Evolutionary conservation across 768 basidiomycete genomes (phyloP).

Genomic region (Crepidotus variabilis): DNA sequence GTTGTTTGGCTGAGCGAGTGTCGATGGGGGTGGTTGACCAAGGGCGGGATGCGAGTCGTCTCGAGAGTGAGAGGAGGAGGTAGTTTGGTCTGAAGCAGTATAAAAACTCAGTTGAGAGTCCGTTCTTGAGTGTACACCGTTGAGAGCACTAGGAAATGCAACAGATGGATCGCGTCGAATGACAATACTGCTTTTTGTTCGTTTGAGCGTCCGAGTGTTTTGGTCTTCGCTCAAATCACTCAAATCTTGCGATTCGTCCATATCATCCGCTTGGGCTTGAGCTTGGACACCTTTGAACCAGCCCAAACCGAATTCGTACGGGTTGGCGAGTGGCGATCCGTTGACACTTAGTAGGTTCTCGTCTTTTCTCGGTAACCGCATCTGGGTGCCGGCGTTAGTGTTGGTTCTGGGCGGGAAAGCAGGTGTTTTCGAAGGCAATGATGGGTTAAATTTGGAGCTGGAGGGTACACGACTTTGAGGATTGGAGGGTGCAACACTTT

Average conservation of each 20-base stretch:
- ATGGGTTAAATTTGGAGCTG: conserved; percentile 68
- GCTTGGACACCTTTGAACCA: conserved; percentile 49
- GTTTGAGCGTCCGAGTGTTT: conserved; percentile 35
- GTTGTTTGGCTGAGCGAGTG: conserved; percentile 14
- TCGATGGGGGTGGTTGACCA: conserved; percentile 15
- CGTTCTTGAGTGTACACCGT: conserved; percentile 39
- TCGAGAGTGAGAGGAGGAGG: conserved; percentile 39
- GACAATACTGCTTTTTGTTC: conserved; percentile 55
- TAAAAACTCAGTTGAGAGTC: conserved; percentile 50
- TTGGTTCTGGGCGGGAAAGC: conserved; percentile 37
- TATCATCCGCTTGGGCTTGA: conserved; percentile 28
- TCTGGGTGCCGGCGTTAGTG: conserved; percentile 30
- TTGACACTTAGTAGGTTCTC: conserved; percentile 81
- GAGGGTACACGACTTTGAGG: conserved; percentile 46
- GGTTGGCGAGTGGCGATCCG: conserved; percentile 79
- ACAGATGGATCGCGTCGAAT: conserved; percentile 57
- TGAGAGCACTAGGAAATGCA: conserved; percentile 25
- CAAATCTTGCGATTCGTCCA: conserved; percentile 18
- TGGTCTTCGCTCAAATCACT: conserved; percentile 19
- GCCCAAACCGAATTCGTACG: conserved; percentile 61
- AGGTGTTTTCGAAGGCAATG: conserved; percentile 54
- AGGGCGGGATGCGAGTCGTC: conserved; percentile 33
- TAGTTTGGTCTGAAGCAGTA: conserved; percentile 32
- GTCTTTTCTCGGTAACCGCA: conserved; percentile 67
- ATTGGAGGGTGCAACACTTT: conserved; percentile 17